phyloP scores from a whole-genome alignment of 352 stramenopile genomes.

The Pythium folliculosum region DNA sequence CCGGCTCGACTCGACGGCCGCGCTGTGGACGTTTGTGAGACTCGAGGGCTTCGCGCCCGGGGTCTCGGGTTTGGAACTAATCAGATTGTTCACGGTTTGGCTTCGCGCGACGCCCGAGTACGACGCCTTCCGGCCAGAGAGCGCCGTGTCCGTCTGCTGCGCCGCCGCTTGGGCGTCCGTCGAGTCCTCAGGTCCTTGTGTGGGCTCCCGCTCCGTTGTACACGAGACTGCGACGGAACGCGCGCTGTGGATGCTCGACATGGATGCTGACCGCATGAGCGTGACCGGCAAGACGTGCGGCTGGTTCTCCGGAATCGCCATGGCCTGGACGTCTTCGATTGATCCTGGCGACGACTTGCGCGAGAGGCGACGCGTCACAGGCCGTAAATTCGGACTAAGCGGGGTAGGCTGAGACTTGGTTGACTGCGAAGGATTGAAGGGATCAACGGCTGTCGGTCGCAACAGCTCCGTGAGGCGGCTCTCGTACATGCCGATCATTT shows the following conservation, averaged over 20 bases:
- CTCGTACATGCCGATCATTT: constrained; percentile 10
- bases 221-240: background rate
- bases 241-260: constrained; percentile 10
- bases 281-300: constrained; percentile 1
- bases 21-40: background rate
- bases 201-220: background rate
- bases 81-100: background rate
- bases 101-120: background rate
- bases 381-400: background rate
- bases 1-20: background rate
- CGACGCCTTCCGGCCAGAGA: too few relatives aligned
- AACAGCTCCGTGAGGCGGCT: background rate
- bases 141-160: too few relatives aligned
- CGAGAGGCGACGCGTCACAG: background rate
- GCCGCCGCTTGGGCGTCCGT: background rate
- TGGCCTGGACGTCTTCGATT: constrained; percentile 4
- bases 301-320: constrained; percentile 12
- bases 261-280: constrained; percentile 4
- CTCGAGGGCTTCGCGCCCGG: too few relatives aligned
- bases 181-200: background rate
- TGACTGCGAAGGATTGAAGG: too few relatives aligned
- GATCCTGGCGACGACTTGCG: background rate
- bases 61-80: too few relatives aligned
- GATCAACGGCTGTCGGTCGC: too few relatives aligned
- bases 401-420: too few relatives aligned